Conservation (phyloP, 2,329 filamentous ascomycete genomes). For the Ophiostoma quercus region DNA sequence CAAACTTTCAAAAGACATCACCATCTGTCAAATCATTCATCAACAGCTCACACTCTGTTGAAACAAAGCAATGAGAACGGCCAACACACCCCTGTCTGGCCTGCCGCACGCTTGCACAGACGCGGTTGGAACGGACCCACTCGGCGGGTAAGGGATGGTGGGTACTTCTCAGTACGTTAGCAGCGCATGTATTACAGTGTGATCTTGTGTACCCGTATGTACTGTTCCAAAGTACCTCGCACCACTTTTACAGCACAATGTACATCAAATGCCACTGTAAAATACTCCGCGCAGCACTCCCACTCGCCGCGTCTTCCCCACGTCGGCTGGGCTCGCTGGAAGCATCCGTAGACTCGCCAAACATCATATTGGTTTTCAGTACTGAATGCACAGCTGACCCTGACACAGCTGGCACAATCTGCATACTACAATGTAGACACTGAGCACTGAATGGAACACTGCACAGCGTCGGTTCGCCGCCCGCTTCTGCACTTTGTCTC, state of each 20-base stretch:
- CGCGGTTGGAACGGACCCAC: slow-evolving; percentile 29
- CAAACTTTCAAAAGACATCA: neutral
- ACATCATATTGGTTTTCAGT: neutral
- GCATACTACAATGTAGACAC: neutral
- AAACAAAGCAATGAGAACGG: slow-evolving; percentile 8
- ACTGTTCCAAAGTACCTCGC: neutral
- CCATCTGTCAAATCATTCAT: neutral
- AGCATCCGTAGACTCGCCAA: neutral
- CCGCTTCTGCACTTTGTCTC: neutral
- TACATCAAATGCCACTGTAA: neutral
- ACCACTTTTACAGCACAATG: neutral
- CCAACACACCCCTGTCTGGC: slow-evolving; percentile 25
- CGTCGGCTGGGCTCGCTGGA: slow-evolving; percentile 17
- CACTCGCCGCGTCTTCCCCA: slow-evolving; percentile 20
- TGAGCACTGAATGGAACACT: neutral
- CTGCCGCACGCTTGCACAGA: slow-evolving; percentile 30
- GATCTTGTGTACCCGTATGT: neutral
- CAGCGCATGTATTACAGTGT: neutral
- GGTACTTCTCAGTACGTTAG: slow-evolving; percentile 11
- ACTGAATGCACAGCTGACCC: neutral
- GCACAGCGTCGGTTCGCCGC: neutral
- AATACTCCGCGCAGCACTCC: neutral
- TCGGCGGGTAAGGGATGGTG: slow-evolving; percentile 27
- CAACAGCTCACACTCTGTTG: slow-evolving; percentile 9
- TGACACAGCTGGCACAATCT: too few relatives aligned